Base-by-base conservation (phyloP, 2,329 filamentous ascomycete genomes). In the Ophiocordyceps unilateralis region DNA sequence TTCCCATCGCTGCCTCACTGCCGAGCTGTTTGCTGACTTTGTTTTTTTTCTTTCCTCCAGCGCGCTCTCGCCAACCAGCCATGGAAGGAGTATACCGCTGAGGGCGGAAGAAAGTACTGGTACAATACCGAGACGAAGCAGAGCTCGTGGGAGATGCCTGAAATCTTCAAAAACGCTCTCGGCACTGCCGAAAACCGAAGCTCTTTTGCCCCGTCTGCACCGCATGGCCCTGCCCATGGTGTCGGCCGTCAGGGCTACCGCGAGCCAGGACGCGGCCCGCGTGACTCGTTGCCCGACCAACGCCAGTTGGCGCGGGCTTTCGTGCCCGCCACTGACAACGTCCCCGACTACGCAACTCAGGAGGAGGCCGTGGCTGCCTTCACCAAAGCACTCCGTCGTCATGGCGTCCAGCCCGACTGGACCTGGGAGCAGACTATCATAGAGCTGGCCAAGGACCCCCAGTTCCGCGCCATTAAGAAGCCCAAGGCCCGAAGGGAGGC, bases 301-400 rank as follows among this genome's bases (percentile, higher is more conserved):
- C 42, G 45, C 20, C 42, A 42, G 24, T 36, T 40, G 50, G 65
- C 63, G n/a, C 74, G 73, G 54, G 65, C 69, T 28, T 78, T 81
- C 51, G 68, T 78, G 10, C 73, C 76, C 40, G 72, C 75, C 7
- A 73, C 66, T 55, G 76, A 74, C 53, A 75, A 74, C 53, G 84
- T 89, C 45, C 83, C 84, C 42, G 83, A 89, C 51, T 93, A 87
- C 55, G 71, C 75, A 7, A 83, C 76, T 1, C 69, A 77, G 39
- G 87, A 94, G 60, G 88, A 96, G 60, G 89, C 89, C 12, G 89
- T 96, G 59, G 81, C 82, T 40, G 89, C 89, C 3, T 98, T 96
- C 58, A 76, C 82, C 59, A 96, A 96, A 63, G 72, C 95, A 45
- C 73, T 98, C 39, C 83, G 81, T 50, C 81, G 86, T 48, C 78